Percentiles rank a stretch among this genome's conserved stretches.
Evolutionary conservation across 257 asterid genomes (phyloP).

Genomic region (Solanum dulcamara): DNA sequence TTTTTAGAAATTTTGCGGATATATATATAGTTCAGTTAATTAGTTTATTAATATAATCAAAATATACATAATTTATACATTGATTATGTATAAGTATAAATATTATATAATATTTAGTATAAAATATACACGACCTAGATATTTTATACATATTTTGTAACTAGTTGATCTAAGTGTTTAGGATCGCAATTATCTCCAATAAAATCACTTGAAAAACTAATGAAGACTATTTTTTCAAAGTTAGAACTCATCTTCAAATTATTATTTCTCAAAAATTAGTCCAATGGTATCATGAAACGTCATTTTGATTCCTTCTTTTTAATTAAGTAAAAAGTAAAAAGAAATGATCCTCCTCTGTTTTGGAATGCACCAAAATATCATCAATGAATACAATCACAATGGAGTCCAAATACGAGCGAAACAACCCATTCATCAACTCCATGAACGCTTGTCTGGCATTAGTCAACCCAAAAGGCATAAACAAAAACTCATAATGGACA

Average conservation of each 20-base stretch:
- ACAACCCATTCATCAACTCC: too few species aligned
- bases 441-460: too few species aligned
- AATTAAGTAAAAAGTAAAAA: background rate
- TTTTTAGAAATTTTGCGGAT: background rate
- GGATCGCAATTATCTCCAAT: background rate
- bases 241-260: background rate
- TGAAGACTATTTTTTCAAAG: background rate
- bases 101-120: background rate
- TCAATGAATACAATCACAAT: too few species aligned
- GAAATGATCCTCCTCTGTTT: too few species aligned
- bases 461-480: too few species aligned
- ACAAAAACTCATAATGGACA: too few species aligned
- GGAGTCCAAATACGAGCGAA: too few species aligned
- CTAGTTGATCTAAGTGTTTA: background rate
- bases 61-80: background rate
- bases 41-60: too few species aligned
- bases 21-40: too few species aligned
- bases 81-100: background rate
- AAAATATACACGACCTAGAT: background rate
- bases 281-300: background rate
- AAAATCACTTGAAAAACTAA: background rate
- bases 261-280: background rate
- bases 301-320: background rate
- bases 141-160: background rate
- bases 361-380: too few species aligned